phyloP scores from a whole-genome alignment of 306 rosid species.

The Mimosa bimucronata region DNA sequence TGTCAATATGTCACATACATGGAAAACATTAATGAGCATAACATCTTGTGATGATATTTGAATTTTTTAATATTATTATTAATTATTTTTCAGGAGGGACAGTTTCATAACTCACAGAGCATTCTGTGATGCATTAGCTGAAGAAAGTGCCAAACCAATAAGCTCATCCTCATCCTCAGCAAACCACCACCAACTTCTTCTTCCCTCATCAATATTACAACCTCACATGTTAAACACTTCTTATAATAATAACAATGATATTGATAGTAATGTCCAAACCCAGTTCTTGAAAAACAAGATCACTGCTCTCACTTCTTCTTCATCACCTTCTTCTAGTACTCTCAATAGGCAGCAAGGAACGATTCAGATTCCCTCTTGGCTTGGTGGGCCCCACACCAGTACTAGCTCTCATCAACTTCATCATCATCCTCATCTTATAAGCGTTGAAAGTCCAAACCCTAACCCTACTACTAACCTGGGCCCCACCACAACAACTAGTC shows the following conservation, averaged over 20 bases:
- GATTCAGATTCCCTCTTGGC: slow-evolving; percentile 68
- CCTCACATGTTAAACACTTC: slow-evolving; percentile 37
- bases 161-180: slow-evolving; percentile 34
- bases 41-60: slow-evolving; percentile 22
- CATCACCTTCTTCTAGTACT: neutral
- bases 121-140: slow-evolving; percentile 95
- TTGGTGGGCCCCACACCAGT: slow-evolving; percentile 46
- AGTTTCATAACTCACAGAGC: slow-evolving; percentile 99
- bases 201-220: slow-evolving; percentile 35
- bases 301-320: neutral
- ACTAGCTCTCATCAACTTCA: neutral
- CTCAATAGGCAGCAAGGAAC: neutral
- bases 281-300: slow-evolving; percentile 55
- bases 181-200: slow-evolving; percentile 33
- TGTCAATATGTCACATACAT: slow-evolving; percentile 8
- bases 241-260: neutral
- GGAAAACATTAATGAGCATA: slow-evolving; percentile 25
- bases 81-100: slow-evolving; percentile 70
- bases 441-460: slow-evolving; percentile 57
- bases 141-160: slow-evolving; percentile 75
- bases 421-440: neutral
- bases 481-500: neutral
- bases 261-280: slow-evolving; percentile 36
- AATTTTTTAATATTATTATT: slow-evolving; percentile 20
- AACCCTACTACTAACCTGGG: slow-evolving; percentile 67